Base-by-base conservation (phyloP, 441 rosid species). In the Populus trichocarpa region DNA sequence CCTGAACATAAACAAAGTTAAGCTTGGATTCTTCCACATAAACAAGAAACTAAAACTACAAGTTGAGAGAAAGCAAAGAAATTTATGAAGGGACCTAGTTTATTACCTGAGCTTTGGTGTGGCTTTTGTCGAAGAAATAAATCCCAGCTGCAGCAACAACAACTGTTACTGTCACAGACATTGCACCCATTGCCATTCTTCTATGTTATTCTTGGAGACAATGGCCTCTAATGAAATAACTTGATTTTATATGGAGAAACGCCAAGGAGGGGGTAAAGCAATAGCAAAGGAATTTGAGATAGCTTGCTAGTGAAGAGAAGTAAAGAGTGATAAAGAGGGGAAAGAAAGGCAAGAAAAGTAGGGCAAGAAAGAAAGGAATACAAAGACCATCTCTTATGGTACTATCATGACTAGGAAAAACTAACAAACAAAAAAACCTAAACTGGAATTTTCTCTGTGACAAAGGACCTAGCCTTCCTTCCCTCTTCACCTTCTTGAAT, bases 61-160 rank as follows among this genome's bases (percentile, higher is more conserved):
- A 46, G 30, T 13, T 16, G n/a, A 38, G 14, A n/a, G 26, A 71
- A 46, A 71, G 2, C 50, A 12, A 36, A 11, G 25, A 32, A n/a
- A 6, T 22, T 32, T 6, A 23, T 64, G 10, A 20, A 57, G 63
- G 64, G 23, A 57, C 63, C 63, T 57, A 35, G 63, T 57, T 20
- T 23, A 59, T 75, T n/a, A 72, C 85, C 82, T 81, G 67, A 65
- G 78, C 46, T 75, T 63, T 79, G 63, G 70, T 32, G 26, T 65
- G 74, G 75, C 20, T 67, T 70, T 68, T 67, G 33, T 73, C 80
- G 8, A 79, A 70, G 69, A 82, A 70, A 80, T 69, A 82, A 68
- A 82, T 68, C 53, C 87, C 84, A 50, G 79, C 74, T 12, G 78
- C 85, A 64, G 85, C 85, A 46, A 59, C 85, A 46, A 59, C 38